Conservation (phyloP, 2,329 filamentous ascomycete genomes). For the Aspergillus fumigatus region DNA sequence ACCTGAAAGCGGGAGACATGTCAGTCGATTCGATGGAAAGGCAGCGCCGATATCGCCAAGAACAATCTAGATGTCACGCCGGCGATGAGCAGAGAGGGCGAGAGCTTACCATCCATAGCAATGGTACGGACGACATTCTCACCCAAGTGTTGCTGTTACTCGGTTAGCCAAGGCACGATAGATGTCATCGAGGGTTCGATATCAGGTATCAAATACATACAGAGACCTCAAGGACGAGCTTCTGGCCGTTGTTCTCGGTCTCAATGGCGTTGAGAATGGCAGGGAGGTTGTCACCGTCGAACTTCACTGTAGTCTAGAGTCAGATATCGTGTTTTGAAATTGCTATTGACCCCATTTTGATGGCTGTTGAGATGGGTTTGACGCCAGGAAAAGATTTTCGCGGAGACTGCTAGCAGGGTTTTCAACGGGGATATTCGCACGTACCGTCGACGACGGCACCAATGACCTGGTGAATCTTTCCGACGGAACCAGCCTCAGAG, state of each 20-base stretch:
- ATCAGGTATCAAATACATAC: constrained; percentile 54
- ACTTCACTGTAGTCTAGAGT: constrained; percentile 69
- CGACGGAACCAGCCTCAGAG: constrained; percentile 53
- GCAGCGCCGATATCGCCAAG: constrained; percentile 1
- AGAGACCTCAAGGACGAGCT: constrained; percentile 92
- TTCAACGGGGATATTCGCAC: constrained; percentile 34
- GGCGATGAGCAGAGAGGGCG: constrained; percentile 6
- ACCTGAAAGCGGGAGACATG: constrained; percentile 52
- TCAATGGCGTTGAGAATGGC: constrained; percentile 95
- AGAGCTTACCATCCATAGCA: constrained; percentile 94
- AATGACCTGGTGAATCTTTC: constrained; percentile 78
- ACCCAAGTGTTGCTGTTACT: constrained; percentile 88
- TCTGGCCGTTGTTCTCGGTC: constrained; percentile 86
- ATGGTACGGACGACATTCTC: constrained; percentile 99
- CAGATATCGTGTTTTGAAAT: constrained; percentile 23
- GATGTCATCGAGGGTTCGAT: constrained; percentile 13
- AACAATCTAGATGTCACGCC: constrained; percentile 7
- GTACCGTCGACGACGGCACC: constrained; percentile 98
- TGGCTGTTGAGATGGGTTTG: constrained; percentile 34
- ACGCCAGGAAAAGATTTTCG: constrained; percentile 42
- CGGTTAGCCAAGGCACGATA: constrained; percentile 19
- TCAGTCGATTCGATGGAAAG: constrained; percentile 16
- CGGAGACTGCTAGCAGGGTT: constrained; percentile 18
- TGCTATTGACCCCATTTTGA: constrained; percentile 25
- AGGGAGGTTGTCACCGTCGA: constrained; percentile 88